Percentiles rank a stretch among this genome's conserved stretches.
phyloP scores from a whole-genome alignment of 2,329 filamentous ascomycete genomes.

The Fusarium brevicatenulatum region DNA sequence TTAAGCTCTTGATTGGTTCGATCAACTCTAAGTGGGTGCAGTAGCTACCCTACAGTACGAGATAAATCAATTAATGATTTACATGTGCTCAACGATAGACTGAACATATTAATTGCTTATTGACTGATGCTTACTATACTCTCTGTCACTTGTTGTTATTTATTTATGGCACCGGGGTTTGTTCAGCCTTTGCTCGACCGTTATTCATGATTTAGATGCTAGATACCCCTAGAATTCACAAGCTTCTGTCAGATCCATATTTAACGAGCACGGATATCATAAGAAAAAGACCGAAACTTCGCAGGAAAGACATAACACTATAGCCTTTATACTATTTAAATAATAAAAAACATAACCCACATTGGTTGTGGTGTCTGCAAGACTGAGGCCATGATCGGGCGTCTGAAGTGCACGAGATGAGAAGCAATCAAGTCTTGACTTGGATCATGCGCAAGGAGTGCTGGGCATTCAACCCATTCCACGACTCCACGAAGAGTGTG shows the following conservation, averaged over 20 bases:
- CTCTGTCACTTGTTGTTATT: rapidly evolving
- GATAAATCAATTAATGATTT: neutral
- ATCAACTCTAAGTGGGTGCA: too few relatives aligned
- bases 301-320: neutral
- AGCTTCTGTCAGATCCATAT: rapidly evolving
- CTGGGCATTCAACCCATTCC: neutral
- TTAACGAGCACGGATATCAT: rapidly evolving
- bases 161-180: too few relatives aligned
- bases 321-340: neutral
- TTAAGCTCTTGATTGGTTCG: slow-evolving; percentile 16
- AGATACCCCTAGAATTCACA: too few relatives aligned
- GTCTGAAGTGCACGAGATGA: neutral
- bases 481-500: neutral
- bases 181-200: too few relatives aligned
- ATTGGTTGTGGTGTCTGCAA: neutral
- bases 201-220: too few relatives aligned
- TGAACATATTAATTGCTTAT: neutral
- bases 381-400: neutral
- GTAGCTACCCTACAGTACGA: neutral
- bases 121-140: neutral
- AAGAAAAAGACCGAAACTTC: neutral
- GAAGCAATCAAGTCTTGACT: neutral
- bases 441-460: neutral
- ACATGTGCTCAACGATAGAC: neutral
- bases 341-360: neutral